Conservation (phyloP, 805 yeast species). For the Metschnikowia matae region DNA sequence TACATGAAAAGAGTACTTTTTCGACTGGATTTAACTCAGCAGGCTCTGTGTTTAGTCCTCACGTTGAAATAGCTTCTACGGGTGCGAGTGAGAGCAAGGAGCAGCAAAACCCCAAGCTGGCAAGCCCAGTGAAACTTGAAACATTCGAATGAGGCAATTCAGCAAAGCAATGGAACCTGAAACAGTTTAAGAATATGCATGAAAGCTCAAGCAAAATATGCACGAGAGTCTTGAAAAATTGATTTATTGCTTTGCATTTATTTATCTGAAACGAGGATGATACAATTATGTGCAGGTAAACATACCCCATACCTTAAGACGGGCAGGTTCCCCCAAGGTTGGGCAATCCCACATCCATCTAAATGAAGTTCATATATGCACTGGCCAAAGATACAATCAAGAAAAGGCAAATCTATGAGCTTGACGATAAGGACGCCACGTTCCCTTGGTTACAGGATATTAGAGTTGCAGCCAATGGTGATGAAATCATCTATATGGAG, state of each 20-base stretch:
- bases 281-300: background rate
- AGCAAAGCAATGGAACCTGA: too few species aligned
- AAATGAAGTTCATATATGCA: constrained; percentile 11
- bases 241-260: background rate
- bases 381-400: constrained; percentile 10
- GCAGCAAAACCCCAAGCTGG: background rate
- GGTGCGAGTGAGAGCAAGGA: background rate
- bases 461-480: constrained; percentile 8
- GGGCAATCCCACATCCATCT: background rate
- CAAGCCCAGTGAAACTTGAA: background rate
- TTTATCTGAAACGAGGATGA: background rate
- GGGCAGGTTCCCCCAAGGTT: background rate
- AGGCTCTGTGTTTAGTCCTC: constrained; percentile 2
- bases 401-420: constrained; percentile 11
- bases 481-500: constrained; percentile 11
- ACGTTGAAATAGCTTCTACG: background rate
- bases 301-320: background rate
- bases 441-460: constrained; percentile 14
- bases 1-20: background rate
- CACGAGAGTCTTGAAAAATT: background rate
- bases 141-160: background rate
- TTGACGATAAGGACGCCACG: constrained; percentile 5
- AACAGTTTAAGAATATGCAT: too few species aligned
- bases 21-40: constrained; percentile 1
- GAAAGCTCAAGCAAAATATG: background rate